Evolutionary conservation across 129 eudicot genomes (phyloP), one percentile per base, ranked within the genome.

Genomic region (Pittosporum tobira): DNA sequence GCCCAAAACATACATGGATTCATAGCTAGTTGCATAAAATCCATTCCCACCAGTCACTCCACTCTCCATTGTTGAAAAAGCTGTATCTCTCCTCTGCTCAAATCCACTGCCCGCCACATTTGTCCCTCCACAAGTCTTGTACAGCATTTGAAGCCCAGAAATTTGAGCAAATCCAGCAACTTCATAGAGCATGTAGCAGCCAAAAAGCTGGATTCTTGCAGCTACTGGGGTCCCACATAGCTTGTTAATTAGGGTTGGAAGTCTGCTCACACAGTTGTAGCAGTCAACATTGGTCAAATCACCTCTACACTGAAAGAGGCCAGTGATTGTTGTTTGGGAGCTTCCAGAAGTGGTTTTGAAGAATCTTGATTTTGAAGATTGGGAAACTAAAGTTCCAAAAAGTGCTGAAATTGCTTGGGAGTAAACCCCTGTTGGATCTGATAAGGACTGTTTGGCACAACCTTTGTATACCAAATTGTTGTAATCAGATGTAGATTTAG

Each of bases 251-350:
- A 88, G 76, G 55, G 74, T 68, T 7, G 96, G 96, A 5, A 88
- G 62, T 31, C 65, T 70, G 70, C 88, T 81, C 0, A 88, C 84
- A 48, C 96, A 88, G 60, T 51, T 72, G 77, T 88, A 84, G 55
- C 96, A 88, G 14, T 84, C 94, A 6, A 74, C 77, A 59, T 79
- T 81, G 28, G 74, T 62, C 4, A 88, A 77, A 64, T 88, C 96
- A 28, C 96, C 96, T 48, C 96, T 73, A 34, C 96, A 88, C 52
- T 88, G 96, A 36, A 84, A 88, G 0, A 88, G 88, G 10, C 96
- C 96, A 13, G 87, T 48, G 16, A 88, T 73, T 12, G 88, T 71
- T 12, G 83, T 61, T 51, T 73, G 77, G 59, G 81, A 77, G 51
- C 64, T 58, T 6, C 88, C 93, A 22, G 88, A 58, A 10, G 91